phyloP scores from a whole-genome alignment of 1,284 basidiomycete species.

The Cerioporus squamosus region DNA sequence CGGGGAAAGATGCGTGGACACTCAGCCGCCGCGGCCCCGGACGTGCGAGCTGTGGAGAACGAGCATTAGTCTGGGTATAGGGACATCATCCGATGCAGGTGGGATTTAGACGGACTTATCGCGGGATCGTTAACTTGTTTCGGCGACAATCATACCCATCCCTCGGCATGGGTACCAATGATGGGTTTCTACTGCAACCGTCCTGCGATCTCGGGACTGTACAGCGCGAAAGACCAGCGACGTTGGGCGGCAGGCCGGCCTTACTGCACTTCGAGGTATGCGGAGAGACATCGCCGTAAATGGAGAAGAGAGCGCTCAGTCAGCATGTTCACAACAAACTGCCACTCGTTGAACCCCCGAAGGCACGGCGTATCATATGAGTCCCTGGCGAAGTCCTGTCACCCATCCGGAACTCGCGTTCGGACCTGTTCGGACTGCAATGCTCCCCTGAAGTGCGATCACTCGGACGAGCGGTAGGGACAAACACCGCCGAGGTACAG shows the following conservation, averaged over 20 bases:
- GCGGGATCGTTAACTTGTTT: not conserved
- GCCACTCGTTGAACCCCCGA: not conserved
- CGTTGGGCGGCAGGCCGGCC: constrained; percentile 1
- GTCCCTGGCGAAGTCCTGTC: not conserved
- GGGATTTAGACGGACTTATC: not conserved
- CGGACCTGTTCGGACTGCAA: not conserved
- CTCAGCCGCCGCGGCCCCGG: not conserved
- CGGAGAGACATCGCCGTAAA: not conserved
- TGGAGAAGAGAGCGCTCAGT: not conserved
- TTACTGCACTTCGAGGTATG: constrained; percentile 3
- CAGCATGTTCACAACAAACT: not conserved
- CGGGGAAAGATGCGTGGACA: not conserved
- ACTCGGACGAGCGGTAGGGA: too few species aligned
- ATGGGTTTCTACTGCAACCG: too few species aligned
- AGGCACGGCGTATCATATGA: not conserved
- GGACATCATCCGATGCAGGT: not conserved
- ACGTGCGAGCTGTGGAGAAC: not conserved
- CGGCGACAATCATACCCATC: constrained; percentile 3
- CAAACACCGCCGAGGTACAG: too few species aligned
- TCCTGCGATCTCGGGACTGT: too few species aligned
- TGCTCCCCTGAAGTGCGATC: too few species aligned
- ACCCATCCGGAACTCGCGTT: not conserved
- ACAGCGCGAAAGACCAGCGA: too few species aligned
- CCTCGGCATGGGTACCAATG: not conserved
- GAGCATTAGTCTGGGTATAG: not conserved